Conservation (phyloP, 2,329 filamentous ascomycete species). For the Xylariaceae sp. region DNA sequence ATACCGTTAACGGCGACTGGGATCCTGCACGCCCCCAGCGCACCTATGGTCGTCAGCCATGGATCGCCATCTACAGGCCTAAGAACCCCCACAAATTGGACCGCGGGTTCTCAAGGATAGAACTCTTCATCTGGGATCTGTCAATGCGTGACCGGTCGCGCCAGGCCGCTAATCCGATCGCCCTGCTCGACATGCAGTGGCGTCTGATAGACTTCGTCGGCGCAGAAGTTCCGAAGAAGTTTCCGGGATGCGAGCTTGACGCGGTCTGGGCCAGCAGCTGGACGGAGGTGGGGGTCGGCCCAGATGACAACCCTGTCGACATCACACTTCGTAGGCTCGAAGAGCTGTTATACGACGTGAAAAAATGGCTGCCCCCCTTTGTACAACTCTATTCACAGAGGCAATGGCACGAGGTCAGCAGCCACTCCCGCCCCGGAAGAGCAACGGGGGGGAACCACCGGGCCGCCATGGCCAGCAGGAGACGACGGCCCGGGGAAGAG, state of each 20-base stretch:
- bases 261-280: slow-evolving; percentile 37
- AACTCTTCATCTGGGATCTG: slow-evolving; percentile 50
- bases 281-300: slow-evolving; percentile 20
- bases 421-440: too few relatives aligned
- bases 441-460: too few relatives aligned
- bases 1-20: slow-evolving; percentile 36
- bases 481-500: slow-evolving; percentile 11
- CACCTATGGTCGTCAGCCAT: slow-evolving; percentile 34
- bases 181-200: slow-evolving; percentile 38
- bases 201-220: slow-evolving; percentile 32
- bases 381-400: slow-evolving; percentile 18
- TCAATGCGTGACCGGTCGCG: slow-evolving; percentile 10
- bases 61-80: slow-evolving; percentile 43
- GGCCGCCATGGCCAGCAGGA: too few relatives aligned
- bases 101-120: slow-evolving; percentile 25
- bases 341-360: slow-evolving; percentile 25
- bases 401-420: slow-evolving; percentile 36
- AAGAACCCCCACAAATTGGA: slow-evolving; percentile 26
- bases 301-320: slow-evolving; percentile 31
- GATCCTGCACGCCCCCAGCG: slow-evolving; percentile 16
- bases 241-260: slow-evolving; percentile 26
- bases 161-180: slow-evolving; percentile 1
- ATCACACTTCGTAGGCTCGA: slow-evolving; percentile 32
- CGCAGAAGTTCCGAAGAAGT: slow-evolving; percentile 22
- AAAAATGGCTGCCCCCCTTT: slow-evolving; percentile 28